Base-by-base conservation (phyloP, 257 asterid species). In the Fraxinus americana region DNA sequence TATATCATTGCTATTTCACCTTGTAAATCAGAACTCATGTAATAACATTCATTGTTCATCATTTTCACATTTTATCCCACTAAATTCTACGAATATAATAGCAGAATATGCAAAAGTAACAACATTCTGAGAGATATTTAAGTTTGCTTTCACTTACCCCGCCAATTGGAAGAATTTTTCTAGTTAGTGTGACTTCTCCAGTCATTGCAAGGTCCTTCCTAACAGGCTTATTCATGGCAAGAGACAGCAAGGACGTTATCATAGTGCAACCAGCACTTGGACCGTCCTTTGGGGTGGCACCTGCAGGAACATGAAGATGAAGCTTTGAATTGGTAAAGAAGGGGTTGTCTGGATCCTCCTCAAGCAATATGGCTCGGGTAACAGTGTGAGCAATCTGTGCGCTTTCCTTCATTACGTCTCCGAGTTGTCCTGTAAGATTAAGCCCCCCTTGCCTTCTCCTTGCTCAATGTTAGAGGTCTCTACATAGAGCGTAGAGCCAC, bases 231-330 rank as follows among this genome's bases (percentile, higher is more conserved):
- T 90, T 85, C 97, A 89, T 85, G 88, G 98, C 94, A 61, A 96
- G 97, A 69, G 99, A 96, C 29, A 96, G 75, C 81, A 96, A 81
- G 78, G 99, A 92, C 35, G 99, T 96, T 73, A 96, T 91, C 98
- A 96, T 96, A 59, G 99, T 96, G 86, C 99, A 96, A 77, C 98
- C 98, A 4, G 99, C 99, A 82, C 99, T 93, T 2, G 99, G 99
- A 5, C 99, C 99, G 39, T 96, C 99, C 88, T 96, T 96, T 0
- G 99, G 99, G 32, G 97, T 96, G 67, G 99, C 94, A 34, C 99
- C 99, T 0, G 99, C 92, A 0, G 99, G 99, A 73, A 96, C 99
- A 80, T 96, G 99, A 77, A 96, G 97, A 84, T 96, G 99, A 83
- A 96, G 83, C 93, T 96, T 94, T 45, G 94, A 75, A 73, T 88